Conservation (phyloP, 1,284 basidiomycete genomes). For the Malassezia globosa region DNA sequence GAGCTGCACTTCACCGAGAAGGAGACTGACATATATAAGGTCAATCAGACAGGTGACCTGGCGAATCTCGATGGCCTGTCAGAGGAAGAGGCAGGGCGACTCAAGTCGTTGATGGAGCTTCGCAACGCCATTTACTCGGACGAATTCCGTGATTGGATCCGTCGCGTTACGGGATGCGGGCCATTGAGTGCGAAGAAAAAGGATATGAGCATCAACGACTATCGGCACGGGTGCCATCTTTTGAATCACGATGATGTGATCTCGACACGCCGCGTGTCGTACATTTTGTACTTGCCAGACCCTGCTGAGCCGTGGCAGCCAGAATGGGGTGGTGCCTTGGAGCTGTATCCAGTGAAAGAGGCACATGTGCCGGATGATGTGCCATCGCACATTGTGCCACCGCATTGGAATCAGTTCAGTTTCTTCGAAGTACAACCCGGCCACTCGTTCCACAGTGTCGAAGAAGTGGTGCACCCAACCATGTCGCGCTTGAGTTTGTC, state of each 20-base stretch:
- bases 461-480: conserved; percentile 59
- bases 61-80: conserved; percentile 74
- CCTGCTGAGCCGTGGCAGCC: conserved; percentile 60
- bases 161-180: conserved; percentile 80
- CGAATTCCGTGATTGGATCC: conserved; percentile 72
- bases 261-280: conserved; percentile 83
- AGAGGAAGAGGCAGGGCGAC: conserved; percentile 30
- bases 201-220: conserved; percentile 90
- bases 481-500: conserved; percentile 62
- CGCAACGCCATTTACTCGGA: conserved; percentile 84
- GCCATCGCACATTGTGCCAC: conserved; percentile 36
- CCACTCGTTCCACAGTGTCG: conserved; percentile 88
- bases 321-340: conserved; percentile 82
- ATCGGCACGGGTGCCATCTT: conserved; percentile 71
- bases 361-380: conserved; percentile 33
- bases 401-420: conserved; percentile 84
- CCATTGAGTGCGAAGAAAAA: conserved; percentile 80
- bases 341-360: conserved; percentile 64
- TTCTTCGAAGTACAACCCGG: conserved; percentile 81
- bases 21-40: conserved; percentile 97
- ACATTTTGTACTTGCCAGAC: conserved; percentile 92
- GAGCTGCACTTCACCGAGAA: conserved; percentile 88
- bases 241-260: conserved; percentile 73
- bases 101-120: conserved; percentile 54
- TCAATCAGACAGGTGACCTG: conserved; percentile 94